Evolutionary conservation across 2,329 filamentous ascomycete genomes (phyloP).

Genomic region (Xylaria multiplex): DNA sequence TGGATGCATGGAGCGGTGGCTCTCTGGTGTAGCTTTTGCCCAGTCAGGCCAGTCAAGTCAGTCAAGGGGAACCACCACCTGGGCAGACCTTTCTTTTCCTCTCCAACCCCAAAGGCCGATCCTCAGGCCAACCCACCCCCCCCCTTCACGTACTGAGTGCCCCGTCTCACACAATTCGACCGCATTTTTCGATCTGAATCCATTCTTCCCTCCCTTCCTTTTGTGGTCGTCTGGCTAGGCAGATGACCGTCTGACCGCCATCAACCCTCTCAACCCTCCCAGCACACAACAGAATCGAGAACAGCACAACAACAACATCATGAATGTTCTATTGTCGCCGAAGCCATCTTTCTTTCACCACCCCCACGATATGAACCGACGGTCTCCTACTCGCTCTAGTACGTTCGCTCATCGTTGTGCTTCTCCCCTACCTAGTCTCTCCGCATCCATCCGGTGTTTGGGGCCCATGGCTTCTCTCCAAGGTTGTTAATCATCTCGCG

Average conservation of each 20-base stretch:
- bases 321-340: conserved; percentile 71
- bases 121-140: conserved; percentile 25
- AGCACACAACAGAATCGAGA: background rate
- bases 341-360: conserved; percentile 69
- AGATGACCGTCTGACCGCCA: conserved; percentile 14
- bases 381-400: conserved; percentile 66
- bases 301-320: conserved; percentile 49
- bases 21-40: conserved; percentile 23
- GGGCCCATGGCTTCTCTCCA: background rate
- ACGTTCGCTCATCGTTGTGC: conserved; percentile 48
- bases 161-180: conserved; percentile 35
- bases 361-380: conserved; percentile 65
- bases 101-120: conserved; percentile 23
- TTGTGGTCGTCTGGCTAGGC: conserved; percentile 3
- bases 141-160: no score
- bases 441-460: conserved; percentile 1
- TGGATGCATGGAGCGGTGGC: conserved; percentile 31
- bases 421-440: conserved; percentile 3
- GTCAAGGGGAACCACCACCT: conserved; percentile 18
- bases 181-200: conserved; percentile 29
- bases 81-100: conserved; percentile 19
- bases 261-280: background rate
- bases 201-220: conserved; percentile 13
- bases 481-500: conserved; percentile 25
- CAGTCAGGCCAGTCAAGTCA: background rate